Percentiles rank a stretch among this genome's conserved stretches.
These are phyloP conservation scores for Adenanthera pavonina DNA, from an alignment of 306 rosid species.

Conservation along the genomic window DNA sequence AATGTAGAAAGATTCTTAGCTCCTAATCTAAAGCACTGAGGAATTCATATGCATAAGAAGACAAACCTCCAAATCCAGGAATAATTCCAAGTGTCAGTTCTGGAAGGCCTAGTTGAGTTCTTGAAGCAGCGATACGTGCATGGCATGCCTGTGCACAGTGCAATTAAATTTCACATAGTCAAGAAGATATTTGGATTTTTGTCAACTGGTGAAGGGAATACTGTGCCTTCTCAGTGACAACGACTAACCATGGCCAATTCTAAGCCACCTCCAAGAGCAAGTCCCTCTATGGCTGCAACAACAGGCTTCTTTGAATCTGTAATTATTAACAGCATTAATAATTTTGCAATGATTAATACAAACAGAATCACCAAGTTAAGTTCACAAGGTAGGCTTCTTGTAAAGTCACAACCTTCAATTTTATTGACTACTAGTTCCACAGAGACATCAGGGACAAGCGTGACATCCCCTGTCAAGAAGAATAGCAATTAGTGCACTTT, in stretches of 20 bases:
- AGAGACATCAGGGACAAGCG: slow-evolving; percentile 81
- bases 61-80: slow-evolving; percentile 96
- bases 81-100: slow-evolving; percentile 92
- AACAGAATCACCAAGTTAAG: slow-evolving; percentile 23
- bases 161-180: slow-evolving; percentile 20
- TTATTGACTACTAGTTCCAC: slow-evolving; percentile 80
- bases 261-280: slow-evolving; percentile 98
- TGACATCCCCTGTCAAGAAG: slow-evolving; percentile 66
- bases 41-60: slow-evolving; percentile 29
- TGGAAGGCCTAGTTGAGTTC: slow-evolving; percentile 88
- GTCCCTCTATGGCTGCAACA: slow-evolving; percentile 94
- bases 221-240: slow-evolving; percentile 11
- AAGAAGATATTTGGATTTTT: slow-evolving; percentile 6
- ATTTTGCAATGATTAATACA: slow-evolving; percentile 7
- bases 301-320: slow-evolving; percentile 89
- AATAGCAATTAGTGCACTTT: slow-evolving; percentile 21
- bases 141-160: slow-evolving; percentile 79
- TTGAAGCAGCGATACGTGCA: slow-evolving; percentile 88
- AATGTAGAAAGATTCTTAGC: slow-evolving; percentile 14
- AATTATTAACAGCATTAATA: slow-evolving; percentile 33
- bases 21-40: slow-evolving; percentile 22
- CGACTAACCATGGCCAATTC: slow-evolving; percentile 90
- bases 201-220: not conserved
- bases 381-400: slow-evolving; percentile 29
- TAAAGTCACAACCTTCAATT: slow-evolving; percentile 69